Conservation (phyloP, 306 rosid species). For the Heteromeles arbutifolia region DNA sequence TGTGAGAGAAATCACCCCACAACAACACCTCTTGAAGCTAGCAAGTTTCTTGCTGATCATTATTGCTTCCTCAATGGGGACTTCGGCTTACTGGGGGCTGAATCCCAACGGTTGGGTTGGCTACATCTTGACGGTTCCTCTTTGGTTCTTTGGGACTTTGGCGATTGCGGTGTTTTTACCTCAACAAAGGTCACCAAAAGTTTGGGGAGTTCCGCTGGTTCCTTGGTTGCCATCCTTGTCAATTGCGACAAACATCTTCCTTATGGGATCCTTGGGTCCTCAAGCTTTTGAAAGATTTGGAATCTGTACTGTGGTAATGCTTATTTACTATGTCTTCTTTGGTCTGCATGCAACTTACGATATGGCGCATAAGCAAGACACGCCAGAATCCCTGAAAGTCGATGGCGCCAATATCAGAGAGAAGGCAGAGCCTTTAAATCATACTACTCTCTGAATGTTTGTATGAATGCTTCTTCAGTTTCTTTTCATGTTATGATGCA, state of each 20-base stretch:
- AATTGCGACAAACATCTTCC: slow-evolving; percentile 60
- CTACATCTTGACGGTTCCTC: slow-evolving; percentile 41
- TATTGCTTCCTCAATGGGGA: slow-evolving; percentile 62
- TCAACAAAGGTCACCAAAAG: slow-evolving; percentile 55
- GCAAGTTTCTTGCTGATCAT: slow-evolving; percentile 42
- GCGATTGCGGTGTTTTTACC: slow-evolving; percentile 44
- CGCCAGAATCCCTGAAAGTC: slow-evolving; percentile 17
- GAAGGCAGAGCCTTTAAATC: slow-evolving; percentile 34
- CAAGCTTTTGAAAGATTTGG: slow-evolving; percentile 62
- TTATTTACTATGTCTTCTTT: slow-evolving; percentile 55
- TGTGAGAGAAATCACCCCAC: slow-evolving; percentile 48
- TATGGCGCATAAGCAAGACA: slow-evolving; percentile 52
- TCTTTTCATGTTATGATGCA: background rate
- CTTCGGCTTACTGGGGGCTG: slow-evolving; percentile 61
- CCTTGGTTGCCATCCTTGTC: slow-evolving; percentile 84
- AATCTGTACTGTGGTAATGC: slow-evolving; percentile 52
- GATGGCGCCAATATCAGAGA: slow-evolving; percentile 13
- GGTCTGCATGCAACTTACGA: slow-evolving; percentile 85
- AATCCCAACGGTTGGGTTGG: slow-evolving; percentile 59
- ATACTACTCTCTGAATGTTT: background rate
- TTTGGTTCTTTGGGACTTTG: slow-evolving; percentile 62
- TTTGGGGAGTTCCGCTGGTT: slow-evolving; percentile 84
- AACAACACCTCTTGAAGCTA: slow-evolving; percentile 34
- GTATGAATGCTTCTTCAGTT: background rate
- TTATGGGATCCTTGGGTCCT: slow-evolving; percentile 57